Conservation (phyloP, 768 basidiomycete species). For the Mycena chlorophos region DNA sequence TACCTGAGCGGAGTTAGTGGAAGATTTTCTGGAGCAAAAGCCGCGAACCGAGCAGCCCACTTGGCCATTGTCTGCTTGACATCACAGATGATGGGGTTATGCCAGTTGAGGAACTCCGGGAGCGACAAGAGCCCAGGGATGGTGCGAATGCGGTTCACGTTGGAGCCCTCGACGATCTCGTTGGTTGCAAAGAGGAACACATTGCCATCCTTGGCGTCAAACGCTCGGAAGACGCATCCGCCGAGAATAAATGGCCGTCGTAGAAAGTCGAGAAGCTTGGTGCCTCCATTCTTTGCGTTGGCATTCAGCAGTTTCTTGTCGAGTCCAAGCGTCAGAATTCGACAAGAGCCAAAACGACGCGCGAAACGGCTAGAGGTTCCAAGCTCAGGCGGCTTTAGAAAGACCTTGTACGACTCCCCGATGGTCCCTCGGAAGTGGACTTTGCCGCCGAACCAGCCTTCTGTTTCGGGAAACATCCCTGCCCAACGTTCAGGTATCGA, state of each 20-base stretch:
- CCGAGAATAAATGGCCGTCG: slow-evolving; percentile 53
- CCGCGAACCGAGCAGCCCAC: slow-evolving; percentile 43
- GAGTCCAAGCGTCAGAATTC: slow-evolving; percentile 53
- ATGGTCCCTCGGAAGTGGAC: slow-evolving; percentile 51
- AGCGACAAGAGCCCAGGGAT: slow-evolving; percentile 30
- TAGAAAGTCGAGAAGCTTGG: slow-evolving; percentile 43
- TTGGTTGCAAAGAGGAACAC: slow-evolving; percentile 59
- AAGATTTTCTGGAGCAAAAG: neutral
- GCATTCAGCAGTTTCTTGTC: slow-evolving; percentile 32
- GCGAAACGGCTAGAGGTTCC: slow-evolving; percentile 58
- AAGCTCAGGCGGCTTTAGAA: slow-evolving; percentile 49
- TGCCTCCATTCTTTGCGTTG: too few species aligned
- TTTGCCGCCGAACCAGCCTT: slow-evolving; percentile 62
- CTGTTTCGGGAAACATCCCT: slow-evolving; percentile 39
- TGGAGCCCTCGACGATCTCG: slow-evolving; percentile 38
- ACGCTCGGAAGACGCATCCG: slow-evolving; percentile 56
- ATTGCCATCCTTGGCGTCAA: slow-evolving; percentile 58
- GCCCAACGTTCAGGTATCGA: neutral
- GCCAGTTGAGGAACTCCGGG: slow-evolving; percentile 43
- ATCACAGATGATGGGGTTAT: slow-evolving; percentile 44
- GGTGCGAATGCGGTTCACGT: slow-evolving; percentile 7
- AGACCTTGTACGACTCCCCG: slow-evolving; percentile 34
- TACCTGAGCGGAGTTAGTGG: slow-evolving; percentile 17
- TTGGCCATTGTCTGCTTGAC: slow-evolving; percentile 49
- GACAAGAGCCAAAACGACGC: slow-evolving; percentile 64